Base-by-base conservation (phyloP, 2,329 filamentous ascomycete genomes). In the Sclerotinia spermophila region DNA sequence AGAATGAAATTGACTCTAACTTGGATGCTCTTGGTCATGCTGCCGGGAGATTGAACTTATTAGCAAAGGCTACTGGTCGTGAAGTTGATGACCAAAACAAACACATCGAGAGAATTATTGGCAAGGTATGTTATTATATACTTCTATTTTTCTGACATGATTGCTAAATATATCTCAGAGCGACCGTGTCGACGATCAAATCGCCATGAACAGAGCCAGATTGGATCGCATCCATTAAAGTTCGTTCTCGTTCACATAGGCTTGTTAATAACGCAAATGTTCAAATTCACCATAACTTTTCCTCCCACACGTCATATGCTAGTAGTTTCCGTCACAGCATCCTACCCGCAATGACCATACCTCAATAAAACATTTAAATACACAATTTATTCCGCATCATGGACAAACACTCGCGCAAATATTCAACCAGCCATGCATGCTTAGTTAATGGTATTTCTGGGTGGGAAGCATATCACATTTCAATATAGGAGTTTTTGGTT, bases 101-200 rank as follows among this genome's bases (percentile, higher is more conserved):
- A 76, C 86, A 90, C 77, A 90, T 97, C 77, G 90, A 92, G 73
- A 86, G 89, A 71, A 93, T 97, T 78, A 92, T 87, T 74, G 83
- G 83, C 75, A 96, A 96, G 90, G 92, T 92, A 82, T 78, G 83
- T 76, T 72, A 69, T 59, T 33, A n/a, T 38, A 10, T 45, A 5
- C n/a, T 48, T 30, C 27, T 59, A 60, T 74, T 51, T 24, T 40
- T 73, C 38, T 33, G 30, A 60, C 17, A 21, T 19, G 15, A 60
- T 24, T 59, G 56, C 80, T 83, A 78, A 82, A 72, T 44, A 56
- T 59, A 17, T 60, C 68, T 68, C 80, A 93, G 92, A 95, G 90
- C 82, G 93, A 97, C 79, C 86, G 85, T 76, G 92, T 97, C 75
- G 92, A 94, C 80, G 92, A 95, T 75, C 87, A 91, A 78, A 92